These are phyloP conservation scores for Oryza meridionalis DNA, from an alignment of 176 grass and related monocot genomes.

Conservation along the genomic window DNA sequence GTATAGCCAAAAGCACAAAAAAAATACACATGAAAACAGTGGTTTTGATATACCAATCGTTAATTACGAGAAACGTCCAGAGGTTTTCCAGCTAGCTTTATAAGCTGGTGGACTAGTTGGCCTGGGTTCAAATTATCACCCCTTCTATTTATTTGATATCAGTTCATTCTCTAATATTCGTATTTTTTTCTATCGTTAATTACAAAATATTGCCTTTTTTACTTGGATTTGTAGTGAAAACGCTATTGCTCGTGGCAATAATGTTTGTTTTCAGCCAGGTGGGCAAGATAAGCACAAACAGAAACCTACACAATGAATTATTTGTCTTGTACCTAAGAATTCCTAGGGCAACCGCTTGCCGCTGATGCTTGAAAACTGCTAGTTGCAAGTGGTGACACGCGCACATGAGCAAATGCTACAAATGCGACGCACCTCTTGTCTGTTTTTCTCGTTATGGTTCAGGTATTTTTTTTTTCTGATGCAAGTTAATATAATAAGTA, in stretches of 20 bases:
- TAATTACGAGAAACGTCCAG: too few relatives aligned
- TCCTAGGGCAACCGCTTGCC: not conserved
- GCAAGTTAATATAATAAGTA: too few relatives aligned
- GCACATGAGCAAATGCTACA: not conserved
- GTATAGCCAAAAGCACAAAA: not conserved
- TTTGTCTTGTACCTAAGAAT: not conserved
- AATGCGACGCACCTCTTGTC: not conserved
- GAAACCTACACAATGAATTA: not conserved
- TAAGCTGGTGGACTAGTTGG: too few relatives aligned
- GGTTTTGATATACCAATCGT: not conserved
- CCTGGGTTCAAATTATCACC: too few relatives aligned
- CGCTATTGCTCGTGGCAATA: too few relatives aligned
- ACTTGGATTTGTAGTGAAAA: not conserved
- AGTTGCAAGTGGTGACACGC: not conserved
- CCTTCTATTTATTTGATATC: too few relatives aligned
- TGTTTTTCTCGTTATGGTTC: not conserved
- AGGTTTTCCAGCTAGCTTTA: too few relatives aligned
- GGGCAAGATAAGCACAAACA: not conserved
- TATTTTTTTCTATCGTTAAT: too few relatives aligned
- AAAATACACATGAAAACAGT: not conserved
- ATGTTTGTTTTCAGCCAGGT: not conserved
- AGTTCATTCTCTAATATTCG: too few relatives aligned
- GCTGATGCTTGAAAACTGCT: not conserved
- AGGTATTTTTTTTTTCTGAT: not conserved
- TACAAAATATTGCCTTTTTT: not conserved